A percentile compares a stretch with the other conserved stretches of the same genome.
Evolutionary conservation across 352 stramenopile species (phyloP).

Genomic region (Pythium coloratum): DNA sequence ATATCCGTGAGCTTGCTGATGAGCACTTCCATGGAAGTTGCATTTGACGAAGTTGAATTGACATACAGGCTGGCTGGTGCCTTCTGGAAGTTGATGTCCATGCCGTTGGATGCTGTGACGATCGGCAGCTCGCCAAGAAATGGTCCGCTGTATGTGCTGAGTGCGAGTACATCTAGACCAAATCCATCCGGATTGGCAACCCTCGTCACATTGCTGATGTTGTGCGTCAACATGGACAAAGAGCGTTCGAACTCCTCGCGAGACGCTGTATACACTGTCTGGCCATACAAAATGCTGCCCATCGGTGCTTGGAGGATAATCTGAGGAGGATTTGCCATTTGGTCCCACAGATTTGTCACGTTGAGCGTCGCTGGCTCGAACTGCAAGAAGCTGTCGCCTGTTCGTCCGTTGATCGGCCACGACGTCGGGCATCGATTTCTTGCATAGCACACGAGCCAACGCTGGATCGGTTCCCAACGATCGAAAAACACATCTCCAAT

Average conservation of each 20-base stretch:
- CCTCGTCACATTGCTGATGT: neutral
- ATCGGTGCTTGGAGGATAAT: neutral
- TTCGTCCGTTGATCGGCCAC: neutral
- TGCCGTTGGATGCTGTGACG: neutral
- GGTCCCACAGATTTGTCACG: neutral
- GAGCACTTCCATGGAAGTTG: neutral
- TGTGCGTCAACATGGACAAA: neutral
- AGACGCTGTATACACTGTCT: neutral
- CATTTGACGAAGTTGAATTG: neutral
- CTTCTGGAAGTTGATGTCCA: neutral
- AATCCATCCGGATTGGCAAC: neutral
- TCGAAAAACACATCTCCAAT: neutral
- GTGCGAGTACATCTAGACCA: neutral
- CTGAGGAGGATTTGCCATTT: neutral
- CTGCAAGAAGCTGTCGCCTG: neutral
- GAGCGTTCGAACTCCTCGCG: neutral
- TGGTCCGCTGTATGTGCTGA: neutral
- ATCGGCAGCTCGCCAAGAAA: neutral
- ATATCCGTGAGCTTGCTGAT: neutral
- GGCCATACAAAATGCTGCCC: neutral
- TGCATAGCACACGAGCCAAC: conserved; percentile 8
- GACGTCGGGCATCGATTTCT: neutral
- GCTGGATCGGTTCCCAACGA: conserved; percentile 6
- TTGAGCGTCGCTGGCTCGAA: neutral
- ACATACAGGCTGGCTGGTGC: neutral